Percentiles rank a stretch among this genome's conserved stretches.
Evolutionary conservation across 2,329 filamentous ascomycete genomes (phyloP).

Genomic region (Fusarium chaquense): DNA sequence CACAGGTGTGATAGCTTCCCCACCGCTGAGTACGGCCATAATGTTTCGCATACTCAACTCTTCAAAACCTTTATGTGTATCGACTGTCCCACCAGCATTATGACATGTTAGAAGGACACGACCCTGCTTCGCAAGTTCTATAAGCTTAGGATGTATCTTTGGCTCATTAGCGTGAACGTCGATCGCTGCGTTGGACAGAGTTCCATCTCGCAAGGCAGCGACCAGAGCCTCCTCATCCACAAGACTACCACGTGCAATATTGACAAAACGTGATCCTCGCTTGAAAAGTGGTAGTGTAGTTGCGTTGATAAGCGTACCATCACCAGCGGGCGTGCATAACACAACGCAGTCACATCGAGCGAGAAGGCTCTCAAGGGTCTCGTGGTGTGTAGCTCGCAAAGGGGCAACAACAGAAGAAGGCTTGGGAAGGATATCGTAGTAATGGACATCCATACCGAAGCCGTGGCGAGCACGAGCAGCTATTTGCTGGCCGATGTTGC

Average conservation of each 20-base stretch:
- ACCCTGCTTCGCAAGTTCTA: constrained; percentile 53
- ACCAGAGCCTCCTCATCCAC: constrained; percentile 74
- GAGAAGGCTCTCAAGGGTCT: constrained; percentile 64
- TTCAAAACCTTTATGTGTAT: constrained; percentile 76
- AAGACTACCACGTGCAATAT: constrained; percentile 73
- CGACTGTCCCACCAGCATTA: constrained; percentile 74
- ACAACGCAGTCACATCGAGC: constrained; percentile 69
- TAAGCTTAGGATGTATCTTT: constrained; percentile 60
- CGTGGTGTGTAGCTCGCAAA: constrained; percentile 63
- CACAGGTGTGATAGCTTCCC: constrained; percentile 69
- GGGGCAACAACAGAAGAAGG: constrained; percentile 55
- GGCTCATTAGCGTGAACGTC: constrained; percentile 75
- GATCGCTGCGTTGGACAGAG: constrained; percentile 66
- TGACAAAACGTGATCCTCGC: constrained; percentile 69
- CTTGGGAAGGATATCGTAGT: constrained; percentile 69
- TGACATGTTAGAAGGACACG: constrained; percentile 73
- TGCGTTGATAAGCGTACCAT: constrained; percentile 61
- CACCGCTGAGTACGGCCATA: constrained; percentile 66
- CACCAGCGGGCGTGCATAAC: constrained; percentile 67
- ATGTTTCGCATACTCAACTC: constrained; percentile 75
- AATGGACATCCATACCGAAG: constrained; percentile 76
- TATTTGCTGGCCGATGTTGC: constrained; percentile 73
- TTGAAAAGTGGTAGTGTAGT: constrained; percentile 64
- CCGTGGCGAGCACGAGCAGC: constrained; percentile 64
- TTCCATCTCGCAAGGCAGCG: constrained; percentile 65